Conservation (phyloP, 768 basidiomycete species). For the Mycena metata region DNA sequence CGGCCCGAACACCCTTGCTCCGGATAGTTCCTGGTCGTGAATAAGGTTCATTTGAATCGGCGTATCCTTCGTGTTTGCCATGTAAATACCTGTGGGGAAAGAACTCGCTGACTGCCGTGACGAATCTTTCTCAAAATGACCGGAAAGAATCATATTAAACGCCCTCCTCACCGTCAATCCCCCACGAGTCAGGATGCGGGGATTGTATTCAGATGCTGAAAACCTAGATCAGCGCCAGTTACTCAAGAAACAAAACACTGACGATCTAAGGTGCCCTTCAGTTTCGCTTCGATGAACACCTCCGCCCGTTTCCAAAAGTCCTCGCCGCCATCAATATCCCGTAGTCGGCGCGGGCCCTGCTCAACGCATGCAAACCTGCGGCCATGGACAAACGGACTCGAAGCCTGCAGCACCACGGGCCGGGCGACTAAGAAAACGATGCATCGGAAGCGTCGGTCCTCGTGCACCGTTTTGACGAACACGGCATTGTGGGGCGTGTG, state of each 20-base stretch:
- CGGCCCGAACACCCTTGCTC: no score
- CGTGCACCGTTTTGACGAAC: background rate
- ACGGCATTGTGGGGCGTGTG: no score
- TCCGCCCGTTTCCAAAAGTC: background rate
- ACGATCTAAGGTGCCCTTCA: background rate
- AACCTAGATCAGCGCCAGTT: no score
- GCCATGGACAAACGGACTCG: background rate
- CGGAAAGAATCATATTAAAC: no score
- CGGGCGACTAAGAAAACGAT: background rate
- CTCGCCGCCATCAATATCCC: background rate
- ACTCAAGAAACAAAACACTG: background rate
- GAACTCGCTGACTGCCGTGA: no score
- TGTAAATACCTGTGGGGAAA: no score
- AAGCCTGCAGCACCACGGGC: background rate
- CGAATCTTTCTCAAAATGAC: no score
- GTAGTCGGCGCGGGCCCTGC: background rate
- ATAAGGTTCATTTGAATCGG: no score
- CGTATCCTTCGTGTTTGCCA: no score
- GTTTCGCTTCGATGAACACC: background rate
- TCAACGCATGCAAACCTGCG: background rate
- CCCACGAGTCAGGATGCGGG: no score
- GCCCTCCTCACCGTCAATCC: no score
- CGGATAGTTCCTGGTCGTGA: no score
- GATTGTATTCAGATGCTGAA: background rate
- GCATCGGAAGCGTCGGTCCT: background rate